These are phyloP conservation scores for Phaeophleospora eucalypticola DNA, from an alignment of 2,329 filamentous ascomycete species.

Conservation along the genomic window DNA sequence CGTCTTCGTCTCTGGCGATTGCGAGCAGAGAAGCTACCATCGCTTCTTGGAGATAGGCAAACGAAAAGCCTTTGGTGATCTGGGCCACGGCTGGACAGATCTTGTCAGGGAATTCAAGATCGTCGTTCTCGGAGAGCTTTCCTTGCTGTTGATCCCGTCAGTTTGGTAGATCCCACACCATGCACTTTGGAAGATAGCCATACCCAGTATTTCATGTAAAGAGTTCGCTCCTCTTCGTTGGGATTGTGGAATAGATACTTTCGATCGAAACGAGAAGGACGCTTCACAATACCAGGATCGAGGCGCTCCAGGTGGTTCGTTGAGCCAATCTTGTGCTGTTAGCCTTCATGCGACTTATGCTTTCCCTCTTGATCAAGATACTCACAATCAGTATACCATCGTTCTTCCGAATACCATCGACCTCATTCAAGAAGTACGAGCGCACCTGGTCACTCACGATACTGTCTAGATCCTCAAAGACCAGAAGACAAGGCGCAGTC, in stretches of 20 bases:
- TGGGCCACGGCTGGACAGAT: slow-evolving; percentile 57
- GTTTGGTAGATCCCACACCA: not conserved
- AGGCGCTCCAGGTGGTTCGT: slow-evolving; percentile 55
- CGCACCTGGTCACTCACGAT: slow-evolving; percentile 58
- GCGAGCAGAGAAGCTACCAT: slow-evolving; percentile 61
- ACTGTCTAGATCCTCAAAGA: slow-evolving; percentile 69
- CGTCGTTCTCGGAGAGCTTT: slow-evolving; percentile 52
- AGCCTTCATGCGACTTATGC: slow-evolving; percentile 24
- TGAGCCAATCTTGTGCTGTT: slow-evolving; percentile 54
- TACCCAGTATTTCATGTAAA: slow-evolving; percentile 60
- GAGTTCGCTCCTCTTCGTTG: slow-evolving; percentile 49
- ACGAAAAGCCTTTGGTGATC: slow-evolving; percentile 63
- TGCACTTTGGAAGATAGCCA: not conserved
- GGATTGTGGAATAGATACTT: slow-evolving; percentile 64
- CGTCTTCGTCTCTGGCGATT: slow-evolving; percentile 49
- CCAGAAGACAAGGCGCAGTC: slow-evolving; percentile 63
- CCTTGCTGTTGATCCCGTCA: slow-evolving; percentile 2
- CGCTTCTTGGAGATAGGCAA: slow-evolving; percentile 66
- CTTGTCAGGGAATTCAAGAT: slow-evolving; percentile 57
- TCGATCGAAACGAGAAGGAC: slow-evolving; percentile 62
- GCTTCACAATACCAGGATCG: slow-evolving; percentile 60
- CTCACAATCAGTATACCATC: slow-evolving; percentile 67
- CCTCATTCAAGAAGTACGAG: slow-evolving; percentile 68
- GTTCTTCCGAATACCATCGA: slow-evolving; percentile 65
- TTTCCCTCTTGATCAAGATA: not conserved